Evolutionary conservation across 257 asterid species (phyloP).

Genomic region (Phtheirospermum japonicum): DNA sequence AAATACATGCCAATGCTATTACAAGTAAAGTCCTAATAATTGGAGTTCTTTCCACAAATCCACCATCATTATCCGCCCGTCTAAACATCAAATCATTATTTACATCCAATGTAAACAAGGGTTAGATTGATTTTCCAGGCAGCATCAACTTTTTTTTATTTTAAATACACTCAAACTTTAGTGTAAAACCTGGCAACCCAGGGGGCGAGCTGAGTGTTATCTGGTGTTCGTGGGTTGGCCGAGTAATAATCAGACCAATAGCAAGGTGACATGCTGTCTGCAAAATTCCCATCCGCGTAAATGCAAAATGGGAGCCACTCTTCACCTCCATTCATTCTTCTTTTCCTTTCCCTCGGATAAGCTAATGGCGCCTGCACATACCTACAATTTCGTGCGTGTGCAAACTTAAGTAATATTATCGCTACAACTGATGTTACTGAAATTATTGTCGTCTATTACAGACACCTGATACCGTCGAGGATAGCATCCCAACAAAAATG

Average conservation of each 20-base stretch:
- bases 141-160: too few relatives aligned
- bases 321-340: slow-evolving; percentile 90
- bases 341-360: slow-evolving; percentile 72
- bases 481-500: slow-evolving; percentile 87
- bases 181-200: slow-evolving; percentile 77
- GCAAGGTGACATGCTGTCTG: slow-evolving; percentile 53
- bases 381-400: slow-evolving; percentile 35
- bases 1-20: too few relatives aligned
- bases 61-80: too few relatives aligned
- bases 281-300: slow-evolving; percentile 42
- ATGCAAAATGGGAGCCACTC: slow-evolving; percentile 79
- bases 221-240: slow-evolving; percentile 60
- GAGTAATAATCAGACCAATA: slow-evolving; percentile 83
- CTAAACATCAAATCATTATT: too few relatives aligned
- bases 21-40: too few relatives aligned
- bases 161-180: slow-evolving; percentile 29
- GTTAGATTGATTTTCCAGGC: too few relatives aligned
- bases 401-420: background rate
- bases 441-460: background rate
- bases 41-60: too few relatives aligned
- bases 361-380: slow-evolving; percentile 84
- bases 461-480: slow-evolving; percentile 76
- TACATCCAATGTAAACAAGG: too few relatives aligned
- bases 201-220: slow-evolving; percentile 68
- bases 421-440: background rate